phyloP scores from a whole-genome alignment of 2,329 filamentous ascomycete genomes.

The Monascus ruber region DNA sequence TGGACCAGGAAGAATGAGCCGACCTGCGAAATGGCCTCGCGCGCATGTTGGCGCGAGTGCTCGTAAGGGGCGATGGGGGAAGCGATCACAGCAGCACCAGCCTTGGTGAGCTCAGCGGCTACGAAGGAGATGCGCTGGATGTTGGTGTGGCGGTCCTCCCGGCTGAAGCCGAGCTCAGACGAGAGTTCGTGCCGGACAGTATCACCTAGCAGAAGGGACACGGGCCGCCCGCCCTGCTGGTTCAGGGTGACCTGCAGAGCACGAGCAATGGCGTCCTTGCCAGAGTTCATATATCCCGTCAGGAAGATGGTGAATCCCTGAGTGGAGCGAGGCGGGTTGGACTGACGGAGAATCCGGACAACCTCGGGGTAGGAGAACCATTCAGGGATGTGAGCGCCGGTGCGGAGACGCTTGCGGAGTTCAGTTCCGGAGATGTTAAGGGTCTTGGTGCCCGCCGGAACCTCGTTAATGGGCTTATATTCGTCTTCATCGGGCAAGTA shows the following conservation, averaged over 20 bases:
- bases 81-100: conserved; percentile 88
- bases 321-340: conserved; percentile 77
- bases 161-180: conserved; percentile 88
- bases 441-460: conserved; percentile 70
- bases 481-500: conserved; percentile 96
- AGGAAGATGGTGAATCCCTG: conserved; percentile 99
- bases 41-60: conserved; percentile 60
- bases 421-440: conserved; percentile 81
- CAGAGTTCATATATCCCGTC: conserved; percentile 90
- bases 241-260: conserved; percentile 95
- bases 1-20: conserved; percentile 93
- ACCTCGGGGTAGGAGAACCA: conserved; percentile 99
- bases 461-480: conserved; percentile 88
- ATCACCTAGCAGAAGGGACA: conserved; percentile 89
- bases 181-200: conserved; percentile 89
- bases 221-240: conserved; percentile 90
- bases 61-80: conserved; percentile 94
- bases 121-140: conserved; percentile 95
- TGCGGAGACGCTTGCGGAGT: conserved; percentile 81
- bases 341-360: conserved; percentile 89
- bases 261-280: conserved; percentile 93
- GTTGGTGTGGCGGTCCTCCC: conserved; percentile 86
- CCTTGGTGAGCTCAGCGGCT: conserved; percentile 82
- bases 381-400: conserved; percentile 87
- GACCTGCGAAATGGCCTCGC: conserved; percentile 69